These are phyloP conservation scores for Aurinia saxatilis DNA, from an alignment of 345 rosid species.

Conservation along the genomic window DNA sequence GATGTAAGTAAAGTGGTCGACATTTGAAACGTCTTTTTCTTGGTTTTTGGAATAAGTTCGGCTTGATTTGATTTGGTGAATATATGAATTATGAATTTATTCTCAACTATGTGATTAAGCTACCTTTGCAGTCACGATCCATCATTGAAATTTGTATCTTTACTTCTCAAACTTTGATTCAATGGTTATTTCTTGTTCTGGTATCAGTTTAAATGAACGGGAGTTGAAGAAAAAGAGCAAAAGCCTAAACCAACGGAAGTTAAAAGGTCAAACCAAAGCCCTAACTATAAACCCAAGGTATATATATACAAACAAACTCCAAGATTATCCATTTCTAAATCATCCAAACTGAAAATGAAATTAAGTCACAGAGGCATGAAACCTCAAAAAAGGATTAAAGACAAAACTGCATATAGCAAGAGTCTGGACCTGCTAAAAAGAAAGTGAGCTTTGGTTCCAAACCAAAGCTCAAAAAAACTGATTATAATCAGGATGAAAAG, in stretches of 20 bases:
- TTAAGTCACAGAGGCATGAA: background rate
- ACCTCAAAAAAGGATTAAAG: background rate
- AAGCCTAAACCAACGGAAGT: background rate
- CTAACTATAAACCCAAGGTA: background rate
- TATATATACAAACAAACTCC: background rate
- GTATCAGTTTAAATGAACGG: too few species aligned
- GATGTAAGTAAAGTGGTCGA: too few species aligned
- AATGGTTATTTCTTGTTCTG: too few species aligned
- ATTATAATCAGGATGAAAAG: constrained; percentile 19
- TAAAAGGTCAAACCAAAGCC: background rate
- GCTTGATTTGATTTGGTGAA: background rate
- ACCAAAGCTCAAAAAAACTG: background rate
- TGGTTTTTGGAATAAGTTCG: background rate
- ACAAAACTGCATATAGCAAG: background rate
- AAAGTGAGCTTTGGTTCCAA: background rate
- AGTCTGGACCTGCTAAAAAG: background rate
- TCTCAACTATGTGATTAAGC: too few species aligned
- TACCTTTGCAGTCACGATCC: too few species aligned
- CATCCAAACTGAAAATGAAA: background rate
- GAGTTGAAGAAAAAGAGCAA: background rate
- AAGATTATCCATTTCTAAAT: background rate
- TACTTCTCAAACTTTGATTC: too few species aligned
- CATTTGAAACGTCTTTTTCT: too few species aligned
- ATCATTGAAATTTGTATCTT: too few species aligned
- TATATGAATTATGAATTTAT: too few species aligned